Evolutionary conservation across 2,329 filamentous ascomycete genomes (phyloP), one percentile per base, ranked within the genome.

Genomic region (Diaporthe vexans): DNA sequence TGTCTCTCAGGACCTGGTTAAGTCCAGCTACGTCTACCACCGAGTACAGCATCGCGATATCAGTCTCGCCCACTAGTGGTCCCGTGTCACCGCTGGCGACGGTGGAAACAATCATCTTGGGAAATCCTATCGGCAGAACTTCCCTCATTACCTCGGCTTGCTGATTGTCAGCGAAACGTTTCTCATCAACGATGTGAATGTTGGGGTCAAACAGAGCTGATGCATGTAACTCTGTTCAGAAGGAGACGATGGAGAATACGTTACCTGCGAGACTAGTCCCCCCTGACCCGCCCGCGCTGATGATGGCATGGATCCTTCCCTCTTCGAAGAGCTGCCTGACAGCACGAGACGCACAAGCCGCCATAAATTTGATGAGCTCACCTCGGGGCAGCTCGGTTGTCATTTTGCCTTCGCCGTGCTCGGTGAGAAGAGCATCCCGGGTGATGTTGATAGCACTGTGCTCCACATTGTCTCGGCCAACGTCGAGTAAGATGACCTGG

Each of bases 91-190:
- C 91, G 43, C 90, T 92, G 0, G 92, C 92, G 77, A 94, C 89
- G 0, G 93, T 94, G 29, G 90, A 92, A 3, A 94, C 90, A 70
- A 94, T 91, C 58, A 94, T 77, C 78, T 94, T 94, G 0, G 93
- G 92, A 68, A 94, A 88, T 0, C 91, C 91, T 17, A 94, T 85
- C 0, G 92, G 92, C 0, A 92, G 79, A 0, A 85, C 87, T 2
- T 87, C 82, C 19, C 90, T 85, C 91, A 94, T 93, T 0, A 91
- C 86, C 0, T 87, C 83, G 0, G 91, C 86, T 0, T 88, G 35
- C 33, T 40, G 4, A 40, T 21, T 7, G 63, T 68, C 33, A 68
- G 63, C 15, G 94, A 84, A 3, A 89, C 88, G 0, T 92, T 93
- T 0, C 91, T 90, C 29, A 90, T 88, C 17, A 10, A 24, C 11